Base-by-base conservation (phyloP, 345 rosid species). In the Erucastrum elatum region DNA sequence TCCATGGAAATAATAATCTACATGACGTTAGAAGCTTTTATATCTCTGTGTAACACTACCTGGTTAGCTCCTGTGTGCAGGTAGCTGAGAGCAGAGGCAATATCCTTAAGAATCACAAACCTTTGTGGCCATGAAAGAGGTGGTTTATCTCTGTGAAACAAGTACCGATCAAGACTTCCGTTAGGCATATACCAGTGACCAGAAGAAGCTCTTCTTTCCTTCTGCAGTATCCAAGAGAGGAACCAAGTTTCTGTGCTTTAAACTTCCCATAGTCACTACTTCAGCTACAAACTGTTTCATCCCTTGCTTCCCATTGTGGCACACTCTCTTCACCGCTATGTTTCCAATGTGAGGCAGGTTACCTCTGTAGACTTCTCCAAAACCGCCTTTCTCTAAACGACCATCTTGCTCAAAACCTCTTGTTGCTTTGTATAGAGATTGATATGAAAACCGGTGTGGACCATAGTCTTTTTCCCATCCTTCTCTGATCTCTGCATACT, bases 1-100 rank as follows among this genome's bases (percentile, higher is more conserved):
- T 46, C 96, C 97, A 46, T 87, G 88, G 64, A 88, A 69, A 3
- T 87, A 91, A 25, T 77, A 63, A 78, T 94, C 89, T n/a, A 85
- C 46, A 85, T 71, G 30, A 85, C 74, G 16, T 87, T 87, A 68
- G 81, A 79, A 10, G 90, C 85, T 76, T 87, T 87, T 27, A 87
- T 73, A 35, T 87, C 90, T 78, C 90, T 27, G 16, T 85, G 90
- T 10, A 85, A 60, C 59, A 87, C 87, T 17, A 85, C 83, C 56
- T 83, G 83, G n/a, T 82, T 86, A 82, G 86, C 84, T 53, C 77
- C 88, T 68, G 86, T 87, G 35, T 87, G 88, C 7, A 87, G 69
- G 75, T 85, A 87, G 12, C 35, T 74, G 0, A 80, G 82, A 61
- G 83, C 87, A 11, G 79, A 64, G 0, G 88, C 88, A 1, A 84